phyloP scores from a whole-genome alignment of 2,329 filamentous ascomycete genomes.

The Pseudogymnoascus sp. region DNA sequence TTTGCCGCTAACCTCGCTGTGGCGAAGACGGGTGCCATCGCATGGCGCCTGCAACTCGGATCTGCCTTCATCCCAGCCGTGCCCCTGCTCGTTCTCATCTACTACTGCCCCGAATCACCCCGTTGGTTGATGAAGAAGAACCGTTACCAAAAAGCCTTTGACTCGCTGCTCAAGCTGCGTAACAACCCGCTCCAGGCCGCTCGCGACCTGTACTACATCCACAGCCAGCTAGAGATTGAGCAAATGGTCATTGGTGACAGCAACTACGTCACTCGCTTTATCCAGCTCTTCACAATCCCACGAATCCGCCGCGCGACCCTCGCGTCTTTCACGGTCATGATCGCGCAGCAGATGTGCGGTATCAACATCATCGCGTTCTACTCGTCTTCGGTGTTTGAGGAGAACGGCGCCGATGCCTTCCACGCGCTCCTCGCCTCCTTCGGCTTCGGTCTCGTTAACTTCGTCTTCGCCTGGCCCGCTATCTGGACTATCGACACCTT shows the following conservation, averaged over 20 bases:
- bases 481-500: slow-evolving; percentile 60
- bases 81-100: slow-evolving; percentile 52
- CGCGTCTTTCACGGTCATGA: slow-evolving; percentile 73
- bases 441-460: slow-evolving; percentile 58
- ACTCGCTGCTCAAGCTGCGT: slow-evolving; percentile 45
- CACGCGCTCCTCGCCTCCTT: slow-evolving; percentile 53
- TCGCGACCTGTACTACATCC: slow-evolving; percentile 57
- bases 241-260: slow-evolving; percentile 36
- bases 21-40: slow-evolving; percentile 43
- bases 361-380: slow-evolving; percentile 65
- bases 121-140: slow-evolving; percentile 62
- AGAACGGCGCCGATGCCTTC: slow-evolving; percentile 47
- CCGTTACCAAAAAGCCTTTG: slow-evolving; percentile 53
- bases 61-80: slow-evolving; percentile 56
- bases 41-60: slow-evolving; percentile 57
- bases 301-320: slow-evolving; percentile 63
- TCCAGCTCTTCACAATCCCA: slow-evolving; percentile 60
- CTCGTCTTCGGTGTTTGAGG: slow-evolving; percentile 50
- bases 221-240: slow-evolving; percentile 57
- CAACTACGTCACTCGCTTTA: slow-evolving; percentile 54
- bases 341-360: slow-evolving; percentile 17
- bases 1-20: slow-evolving; percentile 54
- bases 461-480: slow-evolving; percentile 57
- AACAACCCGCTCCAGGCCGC: slow-evolving; percentile 50
- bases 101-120: slow-evolving; percentile 57